phyloP scores from a whole-genome alignment of 73 alveolate genomes.

The Breviolum minutum region DNA sequence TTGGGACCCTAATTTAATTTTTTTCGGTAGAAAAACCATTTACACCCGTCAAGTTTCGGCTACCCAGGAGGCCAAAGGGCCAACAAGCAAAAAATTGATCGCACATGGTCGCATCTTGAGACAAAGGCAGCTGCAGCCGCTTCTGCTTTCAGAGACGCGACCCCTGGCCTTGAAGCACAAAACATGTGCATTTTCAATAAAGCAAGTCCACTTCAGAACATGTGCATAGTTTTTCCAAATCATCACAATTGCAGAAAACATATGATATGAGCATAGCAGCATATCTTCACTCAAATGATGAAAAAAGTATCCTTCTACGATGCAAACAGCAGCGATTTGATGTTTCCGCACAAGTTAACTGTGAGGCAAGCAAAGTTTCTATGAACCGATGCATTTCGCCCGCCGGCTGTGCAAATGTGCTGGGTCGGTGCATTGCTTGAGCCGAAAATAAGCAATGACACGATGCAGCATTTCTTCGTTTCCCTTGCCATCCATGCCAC shows the following conservation, averaged over 20 bases:
- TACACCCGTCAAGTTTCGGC: background rate
- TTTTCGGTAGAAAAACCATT: background rate
- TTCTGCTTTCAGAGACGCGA: background rate
- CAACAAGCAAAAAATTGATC: background rate
- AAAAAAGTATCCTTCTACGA: background rate
- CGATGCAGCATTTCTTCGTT: too few relatives aligned
- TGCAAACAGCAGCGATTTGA: background rate
- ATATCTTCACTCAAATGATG: background rate
- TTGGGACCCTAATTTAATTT: background rate
- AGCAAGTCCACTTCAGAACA: too few relatives aligned
- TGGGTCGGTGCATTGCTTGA: too few relatives aligned
- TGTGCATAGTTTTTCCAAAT: background rate
- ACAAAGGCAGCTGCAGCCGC: constrained; percentile 19
- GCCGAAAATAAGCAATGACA: too few relatives aligned
- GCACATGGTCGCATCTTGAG: background rate
- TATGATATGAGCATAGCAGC: background rate
- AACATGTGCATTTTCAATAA: background rate
- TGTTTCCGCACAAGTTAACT: background rate
- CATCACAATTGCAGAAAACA: background rate
- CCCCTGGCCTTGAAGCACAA: background rate
- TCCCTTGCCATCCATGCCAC: too few relatives aligned
- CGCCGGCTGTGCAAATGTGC: too few relatives aligned
- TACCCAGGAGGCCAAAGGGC: background rate
- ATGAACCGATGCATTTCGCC: constrained; percentile 15
- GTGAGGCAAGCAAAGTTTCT: background rate